Percentiles rank a stretch among this genome's conserved stretches.
Conservation (phyloP, 2,329 filamentous ascomycete genomes). For the Claviceps sp. region DNA sequence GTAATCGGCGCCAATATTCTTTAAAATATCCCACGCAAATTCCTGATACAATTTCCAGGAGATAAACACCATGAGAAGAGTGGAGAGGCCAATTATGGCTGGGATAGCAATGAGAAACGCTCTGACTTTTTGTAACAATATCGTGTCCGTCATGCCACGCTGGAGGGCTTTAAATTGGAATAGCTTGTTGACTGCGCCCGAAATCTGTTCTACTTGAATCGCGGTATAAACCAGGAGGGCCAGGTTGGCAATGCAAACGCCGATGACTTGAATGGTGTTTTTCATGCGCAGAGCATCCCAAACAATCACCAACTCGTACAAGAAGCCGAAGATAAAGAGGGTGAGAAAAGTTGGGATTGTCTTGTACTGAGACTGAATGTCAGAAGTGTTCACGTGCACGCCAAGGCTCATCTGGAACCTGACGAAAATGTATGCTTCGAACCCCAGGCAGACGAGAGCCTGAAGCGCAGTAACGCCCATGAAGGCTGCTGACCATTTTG, state of each 20-base stretch:
- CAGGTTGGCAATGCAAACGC: conserved; percentile 82
- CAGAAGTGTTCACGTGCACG: conserved; percentile 23
- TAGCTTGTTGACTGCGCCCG: conserved; percentile 52
- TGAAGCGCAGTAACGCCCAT: conserved; percentile 61
- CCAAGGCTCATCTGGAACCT: conserved; percentile 58
- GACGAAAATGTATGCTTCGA: conserved; percentile 90
- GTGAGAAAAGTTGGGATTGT: conserved; percentile 92
- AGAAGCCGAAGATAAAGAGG: conserved; percentile 91
- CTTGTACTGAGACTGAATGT: conserved; percentile 39
- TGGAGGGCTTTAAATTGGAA: conserved; percentile 30
- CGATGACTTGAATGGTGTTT: conserved; percentile 97
- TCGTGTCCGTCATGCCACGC: conserved; percentile 12
- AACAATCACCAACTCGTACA: conserved; percentile 80
- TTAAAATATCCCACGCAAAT: conserved; percentile 98
- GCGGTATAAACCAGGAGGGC: conserved; percentile 85
- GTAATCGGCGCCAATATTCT: conserved; percentile 94
- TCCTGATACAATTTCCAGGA: conserved; percentile 96
- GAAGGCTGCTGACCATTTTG: conserved; percentile 81
- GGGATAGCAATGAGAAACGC: conserved; percentile 79
- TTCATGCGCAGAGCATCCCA: conserved; percentile 90
- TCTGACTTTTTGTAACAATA: conserved; percentile 56
- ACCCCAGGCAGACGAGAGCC: conserved; percentile 63
- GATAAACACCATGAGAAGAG: conserved; percentile 57
- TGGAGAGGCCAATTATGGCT: conserved; percentile 64
- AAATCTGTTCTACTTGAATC: conserved; percentile 85